phyloP scores from a whole-genome alignment of 305 asterid genomes.

The Fraxinus floribunda region DNA sequence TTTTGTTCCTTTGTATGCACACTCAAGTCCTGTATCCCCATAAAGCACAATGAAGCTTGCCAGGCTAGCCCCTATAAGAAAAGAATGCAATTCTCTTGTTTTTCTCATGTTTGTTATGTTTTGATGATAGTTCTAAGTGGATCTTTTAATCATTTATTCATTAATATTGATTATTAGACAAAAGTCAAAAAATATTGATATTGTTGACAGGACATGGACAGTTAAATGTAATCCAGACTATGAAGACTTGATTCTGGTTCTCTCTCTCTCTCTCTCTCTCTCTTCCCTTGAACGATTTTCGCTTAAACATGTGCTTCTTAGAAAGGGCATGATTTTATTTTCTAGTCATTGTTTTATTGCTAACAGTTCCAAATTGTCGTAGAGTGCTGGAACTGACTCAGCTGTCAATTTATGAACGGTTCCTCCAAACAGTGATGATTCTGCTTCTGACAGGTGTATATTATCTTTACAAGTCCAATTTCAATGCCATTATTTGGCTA shows the following conservation, averaged over 20 bases:
- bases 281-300: constrained; percentile 9
- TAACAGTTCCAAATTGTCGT: constrained; percentile 43
- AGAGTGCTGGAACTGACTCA: constrained; percentile 98
- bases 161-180: constrained; percentile 13
- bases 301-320: constrained; percentile 18
- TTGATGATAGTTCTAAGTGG: neutral
- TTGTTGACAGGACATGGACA: constrained; percentile 82
- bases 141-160: constrained; percentile 3
- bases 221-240: constrained; percentile 88
- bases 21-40: neutral
- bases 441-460: constrained; percentile 51
- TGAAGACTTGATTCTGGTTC: constrained; percentile 88
- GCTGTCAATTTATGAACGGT: constrained; percentile 85
- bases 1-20: constrained; percentile 9
- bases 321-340: constrained; percentile 13
- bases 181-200: constrained; percentile 21
- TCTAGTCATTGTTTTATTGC: constrained; percentile 28
- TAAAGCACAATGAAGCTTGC: neutral
- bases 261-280: constrained; percentile 28
- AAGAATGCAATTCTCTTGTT: neutral
- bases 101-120: constrained; percentile 9
- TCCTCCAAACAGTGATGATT: constrained; percentile 41
- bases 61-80: neutral
- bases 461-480: constrained; percentile 15
- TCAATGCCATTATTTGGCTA: neutral